A percentile compares a stretch with the other conserved stretches of the same genome.
phyloP scores from a whole-genome alignment of 2,329 filamentous ascomycete genomes.

The Beauveria brongniartii region DNA sequence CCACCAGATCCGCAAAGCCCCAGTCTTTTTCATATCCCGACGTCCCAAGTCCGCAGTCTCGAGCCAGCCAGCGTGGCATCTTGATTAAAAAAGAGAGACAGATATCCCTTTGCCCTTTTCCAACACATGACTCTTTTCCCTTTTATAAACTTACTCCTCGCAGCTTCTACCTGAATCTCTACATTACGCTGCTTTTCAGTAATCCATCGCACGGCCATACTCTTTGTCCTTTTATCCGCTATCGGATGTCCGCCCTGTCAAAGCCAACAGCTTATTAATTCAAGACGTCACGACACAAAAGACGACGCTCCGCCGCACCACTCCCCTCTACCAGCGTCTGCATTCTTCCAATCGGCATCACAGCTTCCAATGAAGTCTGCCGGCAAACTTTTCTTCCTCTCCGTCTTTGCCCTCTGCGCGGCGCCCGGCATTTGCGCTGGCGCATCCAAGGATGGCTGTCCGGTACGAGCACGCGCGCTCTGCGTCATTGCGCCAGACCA shows the following conservation, averaged over 20 bases:
- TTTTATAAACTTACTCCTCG: not conserved
- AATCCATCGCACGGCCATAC: not conserved
- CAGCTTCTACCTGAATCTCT: not conserved
- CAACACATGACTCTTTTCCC: not conserved
- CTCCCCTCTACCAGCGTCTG: not conserved
- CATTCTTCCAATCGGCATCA: not conserved
- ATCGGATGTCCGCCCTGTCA: not conserved
- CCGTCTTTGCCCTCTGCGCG: conserved; percentile 48
- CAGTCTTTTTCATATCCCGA: not conserved
- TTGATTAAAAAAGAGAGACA: not conserved
- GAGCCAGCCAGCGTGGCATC: conserved; percentile 12
- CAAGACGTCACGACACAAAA: not conserved
- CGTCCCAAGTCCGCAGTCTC: not conserved
- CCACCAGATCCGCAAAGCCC: not conserved
- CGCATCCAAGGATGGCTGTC: conserved; percentile 38
- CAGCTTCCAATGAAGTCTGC: conserved; percentile 41
- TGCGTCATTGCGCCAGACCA: not conserved
- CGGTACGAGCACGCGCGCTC: conserved; percentile 35
- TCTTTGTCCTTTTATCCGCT: not conserved
- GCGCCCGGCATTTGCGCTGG: conserved; percentile 37
- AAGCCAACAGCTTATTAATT: conserved; percentile 8
- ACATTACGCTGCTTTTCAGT: not conserved
- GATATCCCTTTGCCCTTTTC: not conserved
- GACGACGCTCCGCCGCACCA: not conserved
- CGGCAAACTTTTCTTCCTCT: conserved; percentile 46